phyloP scores from a whole-genome alignment of 176 grass and related monocot species.

The Oryza brachyantha region DNA sequence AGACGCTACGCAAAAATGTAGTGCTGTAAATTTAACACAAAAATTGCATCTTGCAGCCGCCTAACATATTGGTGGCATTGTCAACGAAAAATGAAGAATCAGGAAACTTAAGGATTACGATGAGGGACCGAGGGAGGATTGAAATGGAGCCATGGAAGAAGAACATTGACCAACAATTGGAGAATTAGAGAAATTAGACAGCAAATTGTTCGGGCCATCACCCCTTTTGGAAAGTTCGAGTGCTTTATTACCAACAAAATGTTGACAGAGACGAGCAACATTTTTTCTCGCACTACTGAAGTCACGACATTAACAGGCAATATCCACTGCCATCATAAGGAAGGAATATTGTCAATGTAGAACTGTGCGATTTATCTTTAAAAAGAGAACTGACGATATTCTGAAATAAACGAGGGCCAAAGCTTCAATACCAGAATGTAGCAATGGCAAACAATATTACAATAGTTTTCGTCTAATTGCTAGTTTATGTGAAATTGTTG shows the following conservation, averaged over 20 bases:
- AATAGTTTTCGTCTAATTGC: not conserved
- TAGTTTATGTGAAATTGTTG: not conserved
- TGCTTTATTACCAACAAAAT: slow-evolving; percentile 35
- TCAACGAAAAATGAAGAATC: not conserved
- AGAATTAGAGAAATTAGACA: not conserved
- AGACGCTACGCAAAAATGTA: too few relatives aligned
- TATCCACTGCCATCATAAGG: not conserved
- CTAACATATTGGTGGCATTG: not conserved
- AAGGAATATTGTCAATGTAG: not conserved
- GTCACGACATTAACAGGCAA: not conserved
- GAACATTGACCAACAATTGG: slow-evolving; percentile 14
- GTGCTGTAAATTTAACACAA: too few relatives aligned
- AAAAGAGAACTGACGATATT: not conserved
- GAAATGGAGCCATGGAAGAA: not conserved
- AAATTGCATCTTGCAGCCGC: too few relatives aligned
- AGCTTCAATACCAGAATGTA: not conserved
- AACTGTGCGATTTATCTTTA: not conserved
- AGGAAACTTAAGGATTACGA: not conserved
- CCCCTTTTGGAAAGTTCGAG: not conserved
- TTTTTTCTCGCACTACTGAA: not conserved
- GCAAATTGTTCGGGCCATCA: slow-evolving; percentile 3
- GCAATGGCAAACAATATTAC: not conserved
- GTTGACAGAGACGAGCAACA: slow-evolving; percentile 11
- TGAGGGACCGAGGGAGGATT: not conserved
- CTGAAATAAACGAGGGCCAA: not conserved